These are phyloP conservation scores for Beauveria medogensis DNA, from an alignment of 2,329 filamentous ascomycete species.

Conservation along the genomic window DNA sequence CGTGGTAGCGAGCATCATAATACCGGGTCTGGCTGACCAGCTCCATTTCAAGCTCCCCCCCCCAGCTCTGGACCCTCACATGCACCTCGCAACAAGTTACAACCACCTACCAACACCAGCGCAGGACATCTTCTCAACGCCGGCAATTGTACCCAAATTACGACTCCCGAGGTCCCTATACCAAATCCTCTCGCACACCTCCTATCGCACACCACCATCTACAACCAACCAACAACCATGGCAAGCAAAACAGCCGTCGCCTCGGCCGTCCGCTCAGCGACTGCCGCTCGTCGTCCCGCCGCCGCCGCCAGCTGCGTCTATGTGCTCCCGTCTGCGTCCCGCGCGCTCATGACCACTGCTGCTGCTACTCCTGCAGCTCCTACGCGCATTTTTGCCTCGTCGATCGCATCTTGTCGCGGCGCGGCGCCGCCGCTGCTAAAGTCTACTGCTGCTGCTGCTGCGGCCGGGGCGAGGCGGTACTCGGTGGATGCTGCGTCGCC, in stretches of 20 bases:
- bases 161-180: background rate
- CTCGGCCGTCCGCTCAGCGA: conserved; percentile 1
- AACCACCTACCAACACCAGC: background rate
- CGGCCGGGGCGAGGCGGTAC: conserved; percentile 18
- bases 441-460: background rate
- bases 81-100: background rate
- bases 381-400: background rate
- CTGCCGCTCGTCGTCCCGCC: background rate
- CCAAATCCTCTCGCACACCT: background rate
- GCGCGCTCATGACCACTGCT: background rate
- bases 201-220: background rate
- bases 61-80: background rate
- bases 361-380: background rate
- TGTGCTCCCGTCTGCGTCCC: background rate
- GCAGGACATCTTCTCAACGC: background rate
- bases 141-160: background rate
- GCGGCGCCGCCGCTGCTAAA: background rate
- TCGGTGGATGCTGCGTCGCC: conserved; percentile 17
- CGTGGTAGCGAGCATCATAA: background rate
- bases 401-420: background rate
- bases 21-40: background rate
- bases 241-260: background rate
- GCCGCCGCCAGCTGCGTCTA: background rate
- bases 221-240: background rate
- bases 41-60: background rate